Evolutionary conservation across 495 filamentous ascomycete species (phyloP), one percentile per base, ranked within the genome.

Genomic region (Hypoxylon perforatum): DNA sequence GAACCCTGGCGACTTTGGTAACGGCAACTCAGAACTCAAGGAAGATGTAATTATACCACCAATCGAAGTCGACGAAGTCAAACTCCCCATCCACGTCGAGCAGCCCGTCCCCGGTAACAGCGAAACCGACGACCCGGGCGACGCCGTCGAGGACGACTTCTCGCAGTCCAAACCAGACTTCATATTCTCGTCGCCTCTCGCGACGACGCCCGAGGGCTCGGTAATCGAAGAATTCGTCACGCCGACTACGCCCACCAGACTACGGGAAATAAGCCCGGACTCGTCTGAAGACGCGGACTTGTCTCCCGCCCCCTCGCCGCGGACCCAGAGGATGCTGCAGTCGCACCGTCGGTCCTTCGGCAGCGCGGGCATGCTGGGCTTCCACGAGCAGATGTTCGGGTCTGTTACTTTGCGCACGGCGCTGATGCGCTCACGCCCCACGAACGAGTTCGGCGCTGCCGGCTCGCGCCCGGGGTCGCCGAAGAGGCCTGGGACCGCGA

Each of bases 331-430:
- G 6, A 41, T 22, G 1, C 59, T 63, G 15, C 63, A 61, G 6
- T 28, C 50, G 1, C 61, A 57, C 6, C 45, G 38, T 53, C 50
- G 55, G 33, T 70, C 71, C 0, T 76, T 76, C 14, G 75, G 73
- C 36, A 80, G 76, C 28, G 78, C 79, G 7, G 76, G 78, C 46
- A 73, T 77, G 30, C 73, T 82, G 1, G 79, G 79, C 22, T 70
- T 81, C 33, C 69, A 73, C 39, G 77, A 79, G 58, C 63, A 71
- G 35, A 69, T 69, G 21, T 68, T 72, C 41, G 65, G 67, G 10
- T 71, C 75, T 12, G 45, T 80, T 14, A 77, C 71, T 2, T 44
- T 82, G 30, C 70, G 77, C 23, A 60, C 73, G 3, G 73, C 76
- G 15, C 63, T 80, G 21, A 62, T 71, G 53, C 65, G 61, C 12